A percentile compares a stretch with the other conserved stretches of the same genome.
phyloP scores from a whole-genome alignment of 805 yeast genomes.

The Lipomyces chichibuensis region DNA sequence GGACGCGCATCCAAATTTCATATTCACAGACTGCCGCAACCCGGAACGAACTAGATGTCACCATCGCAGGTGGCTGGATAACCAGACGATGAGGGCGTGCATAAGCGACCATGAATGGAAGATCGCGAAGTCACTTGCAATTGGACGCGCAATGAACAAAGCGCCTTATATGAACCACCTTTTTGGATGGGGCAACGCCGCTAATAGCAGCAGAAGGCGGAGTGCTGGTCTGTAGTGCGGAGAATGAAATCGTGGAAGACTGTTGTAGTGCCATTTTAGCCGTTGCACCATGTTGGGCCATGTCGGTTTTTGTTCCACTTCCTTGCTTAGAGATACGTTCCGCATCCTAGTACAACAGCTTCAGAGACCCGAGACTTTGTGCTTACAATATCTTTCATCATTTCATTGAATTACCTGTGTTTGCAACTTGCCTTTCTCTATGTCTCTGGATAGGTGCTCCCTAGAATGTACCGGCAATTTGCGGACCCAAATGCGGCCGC shows the following conservation, averaged over 20 bases:
- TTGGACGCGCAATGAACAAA: background rate
- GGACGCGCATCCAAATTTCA: background rate
- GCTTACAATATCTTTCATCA: too few relatives aligned
- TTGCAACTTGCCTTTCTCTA: too few relatives aligned
- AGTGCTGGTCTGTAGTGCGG: background rate
- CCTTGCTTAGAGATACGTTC: too few relatives aligned
- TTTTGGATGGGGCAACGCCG: background rate
- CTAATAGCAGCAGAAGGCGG: background rate
- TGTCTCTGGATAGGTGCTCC: too few relatives aligned
- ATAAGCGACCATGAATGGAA: background rate
- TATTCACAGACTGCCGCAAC: background rate
- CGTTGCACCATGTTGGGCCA: too few relatives aligned
- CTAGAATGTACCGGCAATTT: too few relatives aligned
- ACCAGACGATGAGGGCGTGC: background rate
- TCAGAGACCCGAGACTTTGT: too few relatives aligned
- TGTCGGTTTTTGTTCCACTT: too few relatives aligned
- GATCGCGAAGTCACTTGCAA: background rate
- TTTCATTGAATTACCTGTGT: too few relatives aligned
- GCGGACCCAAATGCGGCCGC: too few relatives aligned
- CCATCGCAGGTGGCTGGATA: background rate
- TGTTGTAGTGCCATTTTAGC: too few relatives aligned
- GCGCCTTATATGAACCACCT: background rate
- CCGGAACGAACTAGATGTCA: background rate
- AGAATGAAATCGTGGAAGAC: background rate
- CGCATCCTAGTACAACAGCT: too few relatives aligned